These are phyloP conservation scores for Quercus aquifolioides DNA, from an alignment of 306 rosid genomes.

Conservation along the genomic window DNA sequence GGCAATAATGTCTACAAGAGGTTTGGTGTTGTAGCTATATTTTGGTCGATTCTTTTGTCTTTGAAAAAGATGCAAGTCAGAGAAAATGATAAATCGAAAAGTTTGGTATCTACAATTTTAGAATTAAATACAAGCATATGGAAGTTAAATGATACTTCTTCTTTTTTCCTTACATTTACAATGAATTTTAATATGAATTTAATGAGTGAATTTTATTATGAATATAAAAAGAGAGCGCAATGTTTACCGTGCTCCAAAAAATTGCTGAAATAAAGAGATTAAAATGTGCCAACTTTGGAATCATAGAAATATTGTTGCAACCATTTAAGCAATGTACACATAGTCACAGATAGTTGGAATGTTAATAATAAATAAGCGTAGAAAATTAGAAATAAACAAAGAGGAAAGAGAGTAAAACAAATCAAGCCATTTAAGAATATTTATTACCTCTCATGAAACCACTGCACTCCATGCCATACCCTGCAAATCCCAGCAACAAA, in stretches of 20 bases:
- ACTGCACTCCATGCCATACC: slow-evolving; percentile 96
- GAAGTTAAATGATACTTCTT: no score
- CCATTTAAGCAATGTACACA: background rate
- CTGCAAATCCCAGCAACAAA: slow-evolving; percentile 44
- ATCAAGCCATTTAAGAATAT: slow-evolving; percentile 21
- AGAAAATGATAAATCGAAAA: background rate
- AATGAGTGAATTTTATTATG: no score
- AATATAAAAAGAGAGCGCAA: rapidly evolving
- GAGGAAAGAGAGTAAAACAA: background rate
- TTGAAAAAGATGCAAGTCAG: background rate
- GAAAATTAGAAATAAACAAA: background rate
- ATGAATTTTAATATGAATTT: no score
- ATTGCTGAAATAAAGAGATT: no score
- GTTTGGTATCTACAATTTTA: background rate
- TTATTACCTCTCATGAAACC: slow-evolving; percentile 90
- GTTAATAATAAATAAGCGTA: no score
- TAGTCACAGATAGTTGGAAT: no score
- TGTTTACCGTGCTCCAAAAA: rapidly evolving
- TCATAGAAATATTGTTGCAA: background rate
- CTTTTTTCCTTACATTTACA: no score
- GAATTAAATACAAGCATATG: background rate
- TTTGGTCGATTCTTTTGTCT: background rate
- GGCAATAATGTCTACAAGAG: background rate
- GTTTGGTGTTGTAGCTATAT: background rate
- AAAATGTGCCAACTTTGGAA: background rate